Base-by-base conservation (phyloP, 2,329 filamentous ascomycete species). In the Cladosporium colombiae region DNA sequence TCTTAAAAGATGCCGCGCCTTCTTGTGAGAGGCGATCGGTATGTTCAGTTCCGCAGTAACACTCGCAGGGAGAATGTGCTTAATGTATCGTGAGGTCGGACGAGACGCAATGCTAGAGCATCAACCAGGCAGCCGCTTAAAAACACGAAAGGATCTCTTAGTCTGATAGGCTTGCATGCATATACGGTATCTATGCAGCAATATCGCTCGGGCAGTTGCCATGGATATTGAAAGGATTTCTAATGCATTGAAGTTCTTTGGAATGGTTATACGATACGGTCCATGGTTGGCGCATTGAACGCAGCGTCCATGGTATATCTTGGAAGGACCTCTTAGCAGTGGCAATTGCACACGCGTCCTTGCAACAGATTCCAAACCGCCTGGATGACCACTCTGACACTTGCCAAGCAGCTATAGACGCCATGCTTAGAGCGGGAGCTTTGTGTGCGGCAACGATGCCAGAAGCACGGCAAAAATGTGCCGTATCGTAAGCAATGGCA, bases 291-390 rank as follows among this genome's bases (percentile, higher is more conserved):
- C 13, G n/a, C 40, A 46, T 46, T 18, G 40, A 7, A 46, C 5
- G 40, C 40, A 21, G 40, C 37, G 18, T 21, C 18, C 3, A 13
- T 23, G 40, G 40, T 46, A 21, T 21, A 53, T 53, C 10, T 29
- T 58, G 10, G n/a, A 44, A 59, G 44, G 31, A 33, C 11, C n/a
- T 37, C 58, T 61, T 61, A 61, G 58, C 58, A 61, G 58, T 52
- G 58, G 58, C 29, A 31, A 33, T 7, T 29, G 40, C 27, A 46
- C 23, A 61, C 58, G 58, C 58, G 58, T 61, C 29, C 35, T 21
- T 33, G 11, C 8, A 33, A n/a, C 11, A n/a, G 16, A 55, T 55
- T 29, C 7, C 18, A 7, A 55, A 33, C 27, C 29, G 18, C 27
- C n/a, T 18, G 27, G 13, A 11, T n/a, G 8, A 33, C 52, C 31